Evolutionary conservation across 345 rosid species (phyloP).

Genomic region (Noccaea caerulescens): DNA sequence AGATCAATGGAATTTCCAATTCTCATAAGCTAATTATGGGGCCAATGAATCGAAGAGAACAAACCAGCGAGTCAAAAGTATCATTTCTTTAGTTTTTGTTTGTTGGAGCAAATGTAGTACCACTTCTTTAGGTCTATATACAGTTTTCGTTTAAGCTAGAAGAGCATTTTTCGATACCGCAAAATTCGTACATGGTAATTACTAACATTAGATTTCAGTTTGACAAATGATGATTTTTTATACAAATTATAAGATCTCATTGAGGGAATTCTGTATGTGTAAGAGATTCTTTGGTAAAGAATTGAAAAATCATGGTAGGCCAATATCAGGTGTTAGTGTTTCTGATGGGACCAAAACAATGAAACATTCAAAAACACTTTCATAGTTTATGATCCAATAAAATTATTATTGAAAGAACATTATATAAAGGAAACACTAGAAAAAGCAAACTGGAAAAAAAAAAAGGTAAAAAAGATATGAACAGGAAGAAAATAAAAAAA

Average conservation of each 20-base stretch:
- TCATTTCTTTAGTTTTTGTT: neutral
- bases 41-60: constrained; percentile 5
- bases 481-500: neutral
- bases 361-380: constrained; percentile 24
- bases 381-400: constrained; percentile 27
- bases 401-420: constrained; percentile 21
- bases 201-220: neutral
- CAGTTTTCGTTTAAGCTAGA: neutral
- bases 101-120: neutral
- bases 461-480: constrained; percentile 15
- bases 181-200: neutral
- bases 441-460: constrained; percentile 34
- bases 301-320: constrained; percentile 29
- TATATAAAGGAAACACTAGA: constrained; percentile 41
- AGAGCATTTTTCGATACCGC: neutral
- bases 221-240: neutral
- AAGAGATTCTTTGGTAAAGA: constrained; percentile 1
- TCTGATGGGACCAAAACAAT: constrained; percentile 37
- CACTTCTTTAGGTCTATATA: no score
- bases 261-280: neutral
- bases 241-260: neutral
- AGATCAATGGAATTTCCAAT: constrained; percentile 15
- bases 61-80: neutral
- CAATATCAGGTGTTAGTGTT: constrained; percentile 38
- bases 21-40: neutral